phyloP scores from a whole-genome alignment of 306 rosid species.

The Cucumis melo region DNA sequence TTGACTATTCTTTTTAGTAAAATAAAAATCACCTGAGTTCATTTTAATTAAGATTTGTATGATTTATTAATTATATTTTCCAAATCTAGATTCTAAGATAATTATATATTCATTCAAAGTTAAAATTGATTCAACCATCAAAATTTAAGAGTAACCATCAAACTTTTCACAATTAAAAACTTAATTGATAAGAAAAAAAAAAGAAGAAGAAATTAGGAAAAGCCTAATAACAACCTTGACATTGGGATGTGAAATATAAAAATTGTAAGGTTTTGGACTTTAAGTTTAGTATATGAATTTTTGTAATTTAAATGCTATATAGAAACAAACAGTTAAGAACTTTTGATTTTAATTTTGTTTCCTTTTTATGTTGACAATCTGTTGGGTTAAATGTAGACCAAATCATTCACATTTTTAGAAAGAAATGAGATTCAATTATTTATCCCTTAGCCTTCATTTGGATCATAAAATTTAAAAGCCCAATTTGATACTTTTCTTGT shows the following conservation, averaged over 20 bases:
- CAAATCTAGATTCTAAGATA: neutral
- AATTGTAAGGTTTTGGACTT: neutral
- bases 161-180: too few species aligned
- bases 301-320: neutral
- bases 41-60: too few species aligned
- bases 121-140: too few species aligned
- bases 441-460: neutral
- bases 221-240: neutral
- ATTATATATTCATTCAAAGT: too few species aligned
- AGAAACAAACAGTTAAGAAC: neutral
- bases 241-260: neutral
- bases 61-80: neutral
- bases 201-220: too few species aligned
- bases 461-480: slow-evolving; percentile 6
- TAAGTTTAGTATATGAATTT: neutral
- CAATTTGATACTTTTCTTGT: slow-evolving; percentile 11
- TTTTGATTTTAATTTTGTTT: neutral
- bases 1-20: neutral
- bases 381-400: neutral
- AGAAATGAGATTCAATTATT: neutral
- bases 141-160: too few species aligned
- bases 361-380: slow-evolving; percentile 1
- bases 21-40: neutral
- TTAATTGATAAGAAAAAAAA: neutral
- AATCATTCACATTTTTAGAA: slow-evolving; percentile 2